Evolutionary conservation across 257 asterid genomes (phyloP), one percentile per base, ranked within the genome.

Genomic region (Primulina eburnea): DNA sequence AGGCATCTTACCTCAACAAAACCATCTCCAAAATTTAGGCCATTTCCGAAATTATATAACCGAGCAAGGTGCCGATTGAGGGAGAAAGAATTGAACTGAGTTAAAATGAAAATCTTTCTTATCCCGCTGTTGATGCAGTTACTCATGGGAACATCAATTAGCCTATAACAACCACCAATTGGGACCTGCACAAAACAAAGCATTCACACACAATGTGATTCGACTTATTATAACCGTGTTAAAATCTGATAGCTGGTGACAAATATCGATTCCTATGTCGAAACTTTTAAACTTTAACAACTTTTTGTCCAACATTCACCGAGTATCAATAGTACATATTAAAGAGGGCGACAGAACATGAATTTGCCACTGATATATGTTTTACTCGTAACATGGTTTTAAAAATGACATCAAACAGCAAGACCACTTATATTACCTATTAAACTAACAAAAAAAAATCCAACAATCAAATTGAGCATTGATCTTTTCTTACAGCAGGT

Each of bases 61-160:
- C 90, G 80, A 73, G 97, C 90, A 68, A 94, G 90, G 84, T 94
- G 99, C 17, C 96, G 89, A 68, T 94, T 94, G 58, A 94, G 97
- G 35, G 99, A 94, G 73, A 89, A 89, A 1, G 99, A 94, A 72
- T 94, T 94, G 82, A 84, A 94, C 83, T 94, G 99, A 43, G 97
- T 94, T 71, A 94, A 71, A n/a, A 91, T 86, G 83, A 91, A 94
- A 60, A 91, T 91, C 79, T 89, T 94, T 55, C 88, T 72, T 64
- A 91, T 88, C 77, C 97, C 97, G 65, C 99, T 91, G 81, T 94
- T 94, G 75, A 94, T 91, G 85, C 97, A 94, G 86, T 91, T 94
- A 74, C 97, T 91, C 97, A 94, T 89, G 0, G 97, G 97, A 11
- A 91, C 93, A 75, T 94, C 99, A 66, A 94, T 94, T 6, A 94